Conservation (phyloP, 2,329 filamentous ascomycete genomes). For the Colletotrichum filicis region DNA sequence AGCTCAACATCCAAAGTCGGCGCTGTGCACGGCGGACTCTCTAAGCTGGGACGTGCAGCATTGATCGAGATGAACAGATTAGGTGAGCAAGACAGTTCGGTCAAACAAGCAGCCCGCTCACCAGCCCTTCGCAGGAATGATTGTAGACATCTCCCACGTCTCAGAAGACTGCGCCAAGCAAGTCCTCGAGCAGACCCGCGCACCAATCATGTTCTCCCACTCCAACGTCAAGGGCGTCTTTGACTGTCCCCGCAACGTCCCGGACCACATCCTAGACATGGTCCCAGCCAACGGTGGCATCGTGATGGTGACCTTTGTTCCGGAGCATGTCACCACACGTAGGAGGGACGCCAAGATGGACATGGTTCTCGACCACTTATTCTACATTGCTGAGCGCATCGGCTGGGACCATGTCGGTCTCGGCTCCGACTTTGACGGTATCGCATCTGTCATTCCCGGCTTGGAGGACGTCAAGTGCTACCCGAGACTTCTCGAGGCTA, state of each 20-base stretch:
- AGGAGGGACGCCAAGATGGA: slow-evolving; percentile 41
- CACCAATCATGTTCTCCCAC: slow-evolving; percentile 47
- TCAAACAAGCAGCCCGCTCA: background rate
- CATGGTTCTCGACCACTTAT: slow-evolving; percentile 46
- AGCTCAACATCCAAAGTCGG: slow-evolving; percentile 41
- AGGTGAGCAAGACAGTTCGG: slow-evolving; percentile 23
- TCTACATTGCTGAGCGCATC: slow-evolving; percentile 41
- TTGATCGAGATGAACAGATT: slow-evolving; percentile 50
- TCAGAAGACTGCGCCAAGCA: slow-evolving; percentile 40
- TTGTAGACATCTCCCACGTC: slow-evolving; percentile 46
- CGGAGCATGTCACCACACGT: slow-evolving; percentile 39
- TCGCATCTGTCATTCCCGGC: slow-evolving; percentile 39
- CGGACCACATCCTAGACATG: slow-evolving; percentile 49
- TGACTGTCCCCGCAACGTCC: slow-evolving; percentile 48
- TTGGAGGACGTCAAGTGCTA: slow-evolving; percentile 45
- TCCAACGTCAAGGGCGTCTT: slow-evolving; percentile 40
- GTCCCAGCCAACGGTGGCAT: slow-evolving; percentile 50
- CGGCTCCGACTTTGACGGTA: slow-evolving; percentile 51
- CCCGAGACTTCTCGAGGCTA: slow-evolving; percentile 44
- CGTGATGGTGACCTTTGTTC: slow-evolving; percentile 51
- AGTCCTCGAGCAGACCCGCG: slow-evolving; percentile 39
- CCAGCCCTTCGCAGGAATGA: slow-evolving; percentile 33
- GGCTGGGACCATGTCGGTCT: slow-evolving; percentile 51
- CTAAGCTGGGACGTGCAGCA: slow-evolving; percentile 40
- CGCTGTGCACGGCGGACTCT: slow-evolving; percentile 40